phyloP scores from a whole-genome alignment of 768 basidiomycete species.

The Boletus tomentosulus region DNA sequence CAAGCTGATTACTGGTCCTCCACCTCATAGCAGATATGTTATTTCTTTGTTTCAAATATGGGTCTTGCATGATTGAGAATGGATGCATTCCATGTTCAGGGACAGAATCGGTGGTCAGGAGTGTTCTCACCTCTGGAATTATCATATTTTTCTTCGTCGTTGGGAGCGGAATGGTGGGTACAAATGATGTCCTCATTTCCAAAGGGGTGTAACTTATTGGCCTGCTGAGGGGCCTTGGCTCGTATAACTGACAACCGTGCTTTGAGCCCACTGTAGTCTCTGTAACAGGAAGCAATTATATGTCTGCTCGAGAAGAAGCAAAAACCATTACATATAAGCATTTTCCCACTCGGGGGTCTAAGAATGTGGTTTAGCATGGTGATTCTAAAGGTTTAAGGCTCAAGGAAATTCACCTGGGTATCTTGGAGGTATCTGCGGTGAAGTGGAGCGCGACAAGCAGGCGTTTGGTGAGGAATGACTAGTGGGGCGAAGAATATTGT shows the following conservation, averaged over 20 bases:
- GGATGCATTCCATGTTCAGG: not conserved
- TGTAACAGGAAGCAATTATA: constrained; percentile 22
- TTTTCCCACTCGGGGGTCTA: constrained; percentile 62
- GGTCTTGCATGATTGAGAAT: constrained; percentile 4
- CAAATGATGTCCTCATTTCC: constrained; percentile 1
- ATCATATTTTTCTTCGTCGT: constrained; percentile 3
- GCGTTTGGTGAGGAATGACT: not conserved
- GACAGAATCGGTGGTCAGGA: not conserved
- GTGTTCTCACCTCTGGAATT: constrained; percentile 7
- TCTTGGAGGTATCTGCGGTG: constrained; percentile 61
- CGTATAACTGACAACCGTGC: constrained; percentile 57
- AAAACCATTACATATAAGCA: constrained; percentile 29
- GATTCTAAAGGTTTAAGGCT: not conserved
- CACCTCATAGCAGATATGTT: not conserved
- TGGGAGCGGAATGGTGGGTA: not conserved
- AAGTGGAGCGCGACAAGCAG: not conserved
- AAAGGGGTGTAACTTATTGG: constrained; percentile 12
- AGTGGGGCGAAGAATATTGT: not conserved
- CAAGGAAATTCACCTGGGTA: constrained; percentile 46
- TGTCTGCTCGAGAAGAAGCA: not conserved
- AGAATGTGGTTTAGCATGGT: constrained; percentile 2
- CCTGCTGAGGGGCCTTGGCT: constrained; percentile 23
- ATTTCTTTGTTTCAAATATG: not conserved
- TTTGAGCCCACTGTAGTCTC: constrained; percentile 72
- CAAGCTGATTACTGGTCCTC: not conserved